Percentiles rank a stretch among this genome's conserved stretches.
phyloP scores from a whole-genome alignment of 2,329 filamentous ascomycete genomes.

The Neurospora sp. region DNA sequence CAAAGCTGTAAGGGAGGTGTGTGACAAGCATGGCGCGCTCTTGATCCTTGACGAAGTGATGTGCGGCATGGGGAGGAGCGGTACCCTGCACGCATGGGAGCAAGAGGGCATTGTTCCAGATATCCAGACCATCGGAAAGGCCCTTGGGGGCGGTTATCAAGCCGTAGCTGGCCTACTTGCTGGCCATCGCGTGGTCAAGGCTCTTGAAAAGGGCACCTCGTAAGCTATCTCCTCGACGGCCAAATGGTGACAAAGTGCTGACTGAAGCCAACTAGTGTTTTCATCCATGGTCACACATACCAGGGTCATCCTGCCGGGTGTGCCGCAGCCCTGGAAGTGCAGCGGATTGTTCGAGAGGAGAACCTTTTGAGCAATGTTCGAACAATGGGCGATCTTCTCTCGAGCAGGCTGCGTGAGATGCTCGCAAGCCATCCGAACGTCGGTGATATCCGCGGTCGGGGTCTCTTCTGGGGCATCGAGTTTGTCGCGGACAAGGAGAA shows the following conservation, averaged over 20 bases:
- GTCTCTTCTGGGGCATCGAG: slow-evolving; percentile 35
- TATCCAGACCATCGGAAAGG: slow-evolving; percentile 54
- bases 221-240: slow-evolving; percentile 16
- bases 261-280: slow-evolving; percentile 25
- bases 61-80: slow-evolving; percentile 55
- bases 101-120: slow-evolving; percentile 49
- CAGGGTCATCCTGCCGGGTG: slow-evolving; percentile 30
- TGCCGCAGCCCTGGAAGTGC: slow-evolving; percentile 31
- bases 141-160: slow-evolving; percentile 50
- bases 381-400: slow-evolving; percentile 23
- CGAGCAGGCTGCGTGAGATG: slow-evolving; percentile 17
- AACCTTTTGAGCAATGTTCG: slow-evolving; percentile 26
- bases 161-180: slow-evolving; percentile 50
- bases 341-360: slow-evolving; percentile 27
- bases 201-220: slow-evolving; percentile 29
- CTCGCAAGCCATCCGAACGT: slow-evolving; percentile 28
- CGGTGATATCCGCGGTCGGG: slow-evolving; percentile 32
- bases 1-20: slow-evolving; percentile 40
- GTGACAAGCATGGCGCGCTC: slow-evolving; percentile 43
- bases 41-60: slow-evolving; percentile 55
- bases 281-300: slow-evolving; percentile 52
- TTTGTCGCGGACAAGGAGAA: slow-evolving; percentile 28
- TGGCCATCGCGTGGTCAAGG: slow-evolving; percentile 36
- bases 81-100: slow-evolving; percentile 54
- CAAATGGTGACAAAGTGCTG: neutral